phyloP scores from a whole-genome alignment of 768 basidiomycete species.

The Mycena latifolia region DNA sequence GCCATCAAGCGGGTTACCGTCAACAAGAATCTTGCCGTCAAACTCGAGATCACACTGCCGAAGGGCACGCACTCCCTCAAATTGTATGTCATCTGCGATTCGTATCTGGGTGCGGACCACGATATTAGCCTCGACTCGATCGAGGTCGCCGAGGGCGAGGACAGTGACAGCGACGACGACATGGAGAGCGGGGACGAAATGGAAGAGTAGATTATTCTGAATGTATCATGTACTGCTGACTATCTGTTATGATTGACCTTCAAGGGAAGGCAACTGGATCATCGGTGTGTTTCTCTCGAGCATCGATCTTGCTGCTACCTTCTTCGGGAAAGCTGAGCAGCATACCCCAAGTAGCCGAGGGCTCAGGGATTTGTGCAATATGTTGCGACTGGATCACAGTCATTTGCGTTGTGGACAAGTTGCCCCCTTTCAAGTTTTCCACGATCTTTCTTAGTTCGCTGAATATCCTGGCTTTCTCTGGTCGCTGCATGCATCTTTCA shows the following conservation, averaged over 20 bases:
- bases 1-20: conserved; percentile 92
- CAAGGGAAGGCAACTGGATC: neutral
- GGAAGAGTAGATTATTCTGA: conserved; percentile 55
- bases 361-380: neutral
- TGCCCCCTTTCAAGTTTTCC: conserved; percentile 27
- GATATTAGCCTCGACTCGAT: conserved; percentile 87
- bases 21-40: conserved; percentile 85
- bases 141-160: conserved; percentile 92
- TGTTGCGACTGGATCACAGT: conserved; percentile 19
- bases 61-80: conserved; percentile 88
- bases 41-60: conserved; percentile 90
- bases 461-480: conserved; percentile 32
- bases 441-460: conserved; percentile 29
- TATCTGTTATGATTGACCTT: conserved; percentile 28
- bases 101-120: conserved; percentile 93
- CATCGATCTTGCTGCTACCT: too few species aligned
- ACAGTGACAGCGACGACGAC: conserved; percentile 85
- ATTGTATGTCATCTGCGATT: conserved; percentile 93
- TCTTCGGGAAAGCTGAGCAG: conserved; percentile 7
- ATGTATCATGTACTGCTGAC: conserved; percentile 25
- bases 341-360: neutral
- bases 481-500: conserved; percentile 13
- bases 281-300: neutral
- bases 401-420: conserved; percentile 11
- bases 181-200: conserved; percentile 78